Conservation (phyloP, 257 asterid genomes). For the Agastache rugosa region DNA sequence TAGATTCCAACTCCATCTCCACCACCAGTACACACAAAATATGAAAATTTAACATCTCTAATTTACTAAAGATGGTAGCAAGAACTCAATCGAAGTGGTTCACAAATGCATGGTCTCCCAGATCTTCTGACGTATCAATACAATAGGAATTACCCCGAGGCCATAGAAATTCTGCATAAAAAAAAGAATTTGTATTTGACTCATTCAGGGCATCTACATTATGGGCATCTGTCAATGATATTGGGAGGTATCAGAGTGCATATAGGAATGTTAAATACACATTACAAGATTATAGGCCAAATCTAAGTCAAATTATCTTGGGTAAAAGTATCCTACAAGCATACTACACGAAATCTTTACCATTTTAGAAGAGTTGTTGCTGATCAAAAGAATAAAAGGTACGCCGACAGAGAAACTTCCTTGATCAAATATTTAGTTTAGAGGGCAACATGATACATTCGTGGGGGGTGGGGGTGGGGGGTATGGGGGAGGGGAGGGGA, state of each 20-base stretch:
- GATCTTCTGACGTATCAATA: not conserved
- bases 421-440: slow-evolving; percentile 4
- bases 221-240: not conserved
- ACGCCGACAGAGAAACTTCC: not conserved
- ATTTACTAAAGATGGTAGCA: not conserved
- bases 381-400: slow-evolving; percentile 2
- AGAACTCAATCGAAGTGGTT: slow-evolving; percentile 14
- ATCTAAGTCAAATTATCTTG: not conserved
- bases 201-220: not conserved
- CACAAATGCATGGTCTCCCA: not conserved
- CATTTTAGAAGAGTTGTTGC: not conserved
- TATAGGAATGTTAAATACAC: not conserved
- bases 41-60: not conserved
- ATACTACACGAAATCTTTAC: not conserved
- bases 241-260: not conserved
- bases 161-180: not conserved
- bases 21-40: not conserved
- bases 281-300: not conserved
- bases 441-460: not conserved
- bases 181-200: not conserved
- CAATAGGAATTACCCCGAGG: not conserved
- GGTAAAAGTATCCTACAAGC: not conserved
- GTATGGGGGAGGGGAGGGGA: too few species aligned
- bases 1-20: not conserved
- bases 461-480: too few species aligned